phyloP scores from a whole-genome alignment of 108 stramenopile species.

The Cyclotella baltica region DNA sequence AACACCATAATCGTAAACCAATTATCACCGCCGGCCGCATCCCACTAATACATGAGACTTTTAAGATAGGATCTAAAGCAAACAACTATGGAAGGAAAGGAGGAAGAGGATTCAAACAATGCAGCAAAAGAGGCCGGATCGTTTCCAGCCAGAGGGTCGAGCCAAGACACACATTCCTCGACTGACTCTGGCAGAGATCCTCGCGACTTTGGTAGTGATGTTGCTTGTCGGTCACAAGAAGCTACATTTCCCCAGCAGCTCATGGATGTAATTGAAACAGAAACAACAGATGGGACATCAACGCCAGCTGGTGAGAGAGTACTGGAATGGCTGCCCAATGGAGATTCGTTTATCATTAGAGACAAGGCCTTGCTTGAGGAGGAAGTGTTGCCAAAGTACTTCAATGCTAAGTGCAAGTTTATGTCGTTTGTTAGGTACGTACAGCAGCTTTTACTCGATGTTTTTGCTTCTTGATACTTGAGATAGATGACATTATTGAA shows the following conservation, averaged over 20 bases:
- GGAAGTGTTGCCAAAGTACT: slow-evolving; percentile 27
- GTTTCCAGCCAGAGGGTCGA: not conserved
- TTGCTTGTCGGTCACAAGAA: not conserved
- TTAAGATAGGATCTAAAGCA: too few relatives aligned
- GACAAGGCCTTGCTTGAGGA: slow-evolving; percentile 24
- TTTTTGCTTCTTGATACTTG: too few relatives aligned
- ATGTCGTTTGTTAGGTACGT: slow-evolving; percentile 34
- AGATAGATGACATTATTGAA: too few relatives aligned
- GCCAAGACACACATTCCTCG: not conserved
- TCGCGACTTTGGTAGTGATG: not conserved
- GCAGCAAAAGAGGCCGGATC: too few relatives aligned
- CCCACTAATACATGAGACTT: too few relatives aligned
- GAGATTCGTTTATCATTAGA: slow-evolving; percentile 29
- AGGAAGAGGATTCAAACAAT: too few relatives aligned
- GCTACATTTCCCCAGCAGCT: slow-evolving; percentile 38
- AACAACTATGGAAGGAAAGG: too few relatives aligned
- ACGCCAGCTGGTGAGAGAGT: slow-evolving; percentile 17
- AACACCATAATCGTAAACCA: too few relatives aligned
- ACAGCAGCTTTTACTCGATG: too few relatives aligned
- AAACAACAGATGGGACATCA: slow-evolving; percentile 18
- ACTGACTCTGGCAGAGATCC: not conserved
- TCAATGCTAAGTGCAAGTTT: slow-evolving; percentile 32
- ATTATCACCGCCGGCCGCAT: too few relatives aligned
- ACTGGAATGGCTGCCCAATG: slow-evolving; percentile 21
- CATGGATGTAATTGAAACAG: slow-evolving; percentile 31